These are phyloP conservation scores for Globomyces pollinis-pini DNA, from an alignment of 192 early-diverging fungal species.

Conservation along the genomic window DNA sequence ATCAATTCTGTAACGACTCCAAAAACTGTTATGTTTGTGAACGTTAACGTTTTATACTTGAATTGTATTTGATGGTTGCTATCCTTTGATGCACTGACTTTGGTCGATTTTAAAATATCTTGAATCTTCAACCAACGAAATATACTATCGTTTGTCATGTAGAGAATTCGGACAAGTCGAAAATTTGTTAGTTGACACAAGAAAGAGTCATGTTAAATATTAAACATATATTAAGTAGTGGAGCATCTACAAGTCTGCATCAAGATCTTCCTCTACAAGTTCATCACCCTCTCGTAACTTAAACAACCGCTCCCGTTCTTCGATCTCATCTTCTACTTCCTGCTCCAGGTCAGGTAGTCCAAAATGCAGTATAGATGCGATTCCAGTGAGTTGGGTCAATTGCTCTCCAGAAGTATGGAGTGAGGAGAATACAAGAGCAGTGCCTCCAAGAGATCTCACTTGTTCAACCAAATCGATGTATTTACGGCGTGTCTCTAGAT, in stretches of 20 bases:
- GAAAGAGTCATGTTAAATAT: no score
- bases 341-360: constrained; percentile 82
- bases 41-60: no score
- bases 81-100: no score
- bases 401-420: constrained; percentile 95
- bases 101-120: no score
- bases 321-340: constrained; percentile 25
- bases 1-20: no score
- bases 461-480: constrained; percentile 85
- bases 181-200: no score
- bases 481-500: constrained; percentile 72
- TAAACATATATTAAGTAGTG: no score
- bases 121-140: no score
- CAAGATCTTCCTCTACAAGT: background rate
- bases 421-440: constrained; percentile 82
- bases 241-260: background rate
- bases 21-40: no score
- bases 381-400: constrained; percentile 86
- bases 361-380: constrained; percentile 88
- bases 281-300: constrained; percentile 8
- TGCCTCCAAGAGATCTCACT: constrained; percentile 64
- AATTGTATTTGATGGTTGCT: no score
- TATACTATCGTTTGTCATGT: no score
- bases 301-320: constrained; percentile 1
- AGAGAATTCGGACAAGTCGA: no score